Conservation (phyloP, 164 flowering plant genomes). For the Liquidambar formosana region DNA sequence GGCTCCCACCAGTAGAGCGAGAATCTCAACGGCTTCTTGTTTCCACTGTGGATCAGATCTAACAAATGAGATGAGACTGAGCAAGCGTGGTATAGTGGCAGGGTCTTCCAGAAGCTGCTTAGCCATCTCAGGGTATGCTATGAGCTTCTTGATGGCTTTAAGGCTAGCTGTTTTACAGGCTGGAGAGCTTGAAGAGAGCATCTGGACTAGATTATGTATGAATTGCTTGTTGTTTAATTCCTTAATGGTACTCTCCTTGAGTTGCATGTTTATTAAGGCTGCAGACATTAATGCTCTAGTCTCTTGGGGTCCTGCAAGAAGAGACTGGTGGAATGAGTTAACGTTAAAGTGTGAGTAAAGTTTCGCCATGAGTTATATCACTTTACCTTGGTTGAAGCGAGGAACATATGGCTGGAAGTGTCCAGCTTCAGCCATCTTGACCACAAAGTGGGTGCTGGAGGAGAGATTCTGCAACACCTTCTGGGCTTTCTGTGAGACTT, state of each 20-base stretch:
- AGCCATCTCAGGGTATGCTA: conserved; percentile 18
- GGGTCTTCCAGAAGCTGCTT: conserved; percentile 17
- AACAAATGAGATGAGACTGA: conserved; percentile 14
- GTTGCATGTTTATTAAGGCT: conserved; percentile 23
- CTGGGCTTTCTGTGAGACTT: conserved; percentile 11
- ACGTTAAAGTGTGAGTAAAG: not conserved
- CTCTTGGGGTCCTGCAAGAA: conserved; percentile 22
- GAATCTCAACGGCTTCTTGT: conserved; percentile 24
- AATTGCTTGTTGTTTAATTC: conserved; percentile 20
- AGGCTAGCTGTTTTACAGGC: conserved; percentile 22
- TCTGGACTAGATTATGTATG: conserved; percentile 21
- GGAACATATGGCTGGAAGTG: conserved; percentile 22
- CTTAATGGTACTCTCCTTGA: conserved; percentile 16
- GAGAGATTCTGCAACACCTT: conserved; percentile 24
- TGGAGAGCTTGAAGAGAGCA: conserved; percentile 24
- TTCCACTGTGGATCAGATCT: conserved; percentile 16
- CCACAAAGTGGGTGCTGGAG: conserved; percentile 24
- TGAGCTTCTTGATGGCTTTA: conserved; percentile 23
- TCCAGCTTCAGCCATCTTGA: conserved; percentile 33
- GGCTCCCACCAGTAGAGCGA: conserved; percentile 17
- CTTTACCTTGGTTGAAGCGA: conserved; percentile 26
- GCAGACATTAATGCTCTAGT: conserved; percentile 22
- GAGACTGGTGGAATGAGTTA: not conserved
- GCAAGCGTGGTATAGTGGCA: conserved; percentile 18
- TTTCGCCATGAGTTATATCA: not conserved